Evolutionary conservation across 345 rosid species (phyloP).

Genomic region (Triadica sebifera): DNA sequence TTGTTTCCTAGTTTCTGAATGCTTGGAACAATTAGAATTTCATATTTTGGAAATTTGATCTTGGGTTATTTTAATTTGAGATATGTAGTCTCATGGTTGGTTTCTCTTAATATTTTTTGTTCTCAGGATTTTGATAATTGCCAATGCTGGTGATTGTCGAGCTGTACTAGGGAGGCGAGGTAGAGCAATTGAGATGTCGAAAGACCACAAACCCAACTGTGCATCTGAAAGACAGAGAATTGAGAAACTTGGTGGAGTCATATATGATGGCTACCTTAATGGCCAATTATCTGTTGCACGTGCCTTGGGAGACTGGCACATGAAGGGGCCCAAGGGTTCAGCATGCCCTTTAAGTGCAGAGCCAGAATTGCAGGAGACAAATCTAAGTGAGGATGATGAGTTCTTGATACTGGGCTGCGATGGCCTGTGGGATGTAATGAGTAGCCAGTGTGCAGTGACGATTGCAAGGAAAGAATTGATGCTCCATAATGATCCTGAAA

Average conservation of each 20-base stretch:
- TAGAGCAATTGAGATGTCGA: constrained; percentile 87
- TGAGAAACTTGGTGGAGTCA: constrained; percentile 84
- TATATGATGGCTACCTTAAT: constrained; percentile 93
- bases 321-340: constrained; percentile 90
- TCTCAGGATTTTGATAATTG: constrained; percentile 69
- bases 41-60: neutral
- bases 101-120: constrained; percentile 1
- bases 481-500: constrained; percentile 93
- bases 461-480: constrained; percentile 77
- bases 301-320: constrained; percentile 98
- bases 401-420: constrained; percentile 96
- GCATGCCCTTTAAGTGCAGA: constrained; percentile 86
- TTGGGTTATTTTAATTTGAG: neutral
- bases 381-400: constrained; percentile 81
- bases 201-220: constrained; percentile 92
- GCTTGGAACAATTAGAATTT: neutral
- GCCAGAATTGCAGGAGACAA: constrained; percentile 74
- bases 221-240: constrained; percentile 69
- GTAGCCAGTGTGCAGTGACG: constrained; percentile 90
- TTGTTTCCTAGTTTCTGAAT: neutral
- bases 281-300: constrained; percentile 97
- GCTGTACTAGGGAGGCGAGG: constrained; percentile 91
- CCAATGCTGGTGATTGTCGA: constrained; percentile 97
- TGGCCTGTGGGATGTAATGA: constrained; percentile 99
- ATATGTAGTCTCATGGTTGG: neutral